Percentiles rank a stretch among this genome's conserved stretches.
phyloP scores from a whole-genome alignment of 2,329 filamentous ascomycete genomes.

The Ceratocystis albifundus region DNA sequence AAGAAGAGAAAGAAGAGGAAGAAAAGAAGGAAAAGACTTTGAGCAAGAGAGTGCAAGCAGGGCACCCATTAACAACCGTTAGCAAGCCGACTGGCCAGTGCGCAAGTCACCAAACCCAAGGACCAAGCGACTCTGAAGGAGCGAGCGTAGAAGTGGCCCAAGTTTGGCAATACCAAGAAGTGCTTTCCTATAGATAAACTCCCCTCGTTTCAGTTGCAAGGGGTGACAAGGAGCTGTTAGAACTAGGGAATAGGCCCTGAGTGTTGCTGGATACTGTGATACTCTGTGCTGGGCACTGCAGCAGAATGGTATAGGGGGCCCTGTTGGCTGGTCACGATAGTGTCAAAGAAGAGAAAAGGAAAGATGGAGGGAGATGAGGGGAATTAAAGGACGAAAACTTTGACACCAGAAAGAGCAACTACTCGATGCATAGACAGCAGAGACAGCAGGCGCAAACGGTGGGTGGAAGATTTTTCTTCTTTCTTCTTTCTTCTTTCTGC shows the following conservation, averaged over 20 bases:
- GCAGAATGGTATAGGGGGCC: neutral
- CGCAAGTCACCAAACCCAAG: conserved; percentile 8
- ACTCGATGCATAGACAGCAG: too few species aligned
- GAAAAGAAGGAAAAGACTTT: conserved; percentile 2
- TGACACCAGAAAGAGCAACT: neutral
- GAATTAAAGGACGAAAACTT: neutral
- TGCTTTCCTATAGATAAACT: conserved; percentile 4
- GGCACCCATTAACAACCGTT: neutral
- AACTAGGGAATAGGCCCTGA: conserved; percentile 1
- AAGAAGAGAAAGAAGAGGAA: neutral
- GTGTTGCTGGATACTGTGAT: neutral
- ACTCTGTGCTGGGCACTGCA: neutral
- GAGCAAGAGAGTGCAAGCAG: neutral
- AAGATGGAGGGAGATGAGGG: neutral
- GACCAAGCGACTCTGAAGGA: neutral
- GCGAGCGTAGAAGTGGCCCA: neutral
- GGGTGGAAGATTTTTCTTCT: too few species aligned
- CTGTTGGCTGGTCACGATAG: neutral
- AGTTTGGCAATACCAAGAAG: conserved; percentile 6
- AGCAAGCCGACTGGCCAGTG: neutral
- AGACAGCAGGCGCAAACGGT: too few species aligned
- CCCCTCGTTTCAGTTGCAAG: conserved; percentile 8
- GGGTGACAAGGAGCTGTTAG: neutral
- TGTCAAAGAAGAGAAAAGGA: neutral
- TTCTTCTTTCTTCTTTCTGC: too few species aligned